Evolutionary conservation across 495 filamentous ascomycete species (phyloP), one percentile per base, ranked within the genome.

Genomic region (Beverwykella pulmonaria): DNA sequence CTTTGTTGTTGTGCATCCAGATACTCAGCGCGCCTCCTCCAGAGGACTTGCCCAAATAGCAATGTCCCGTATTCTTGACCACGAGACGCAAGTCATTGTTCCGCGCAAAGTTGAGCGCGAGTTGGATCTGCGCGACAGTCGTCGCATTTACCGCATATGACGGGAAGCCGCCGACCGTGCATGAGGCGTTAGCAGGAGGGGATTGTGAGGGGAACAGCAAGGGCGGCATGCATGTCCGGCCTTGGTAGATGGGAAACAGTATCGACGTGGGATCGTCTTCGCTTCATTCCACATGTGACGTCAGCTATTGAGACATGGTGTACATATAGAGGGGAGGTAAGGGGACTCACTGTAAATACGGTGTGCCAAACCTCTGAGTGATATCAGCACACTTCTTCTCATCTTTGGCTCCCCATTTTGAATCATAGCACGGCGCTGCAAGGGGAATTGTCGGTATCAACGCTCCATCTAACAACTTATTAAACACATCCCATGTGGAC

Each of bases 31-130:
- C 22, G 14, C 63, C 63, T 7, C 56, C 63, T 12, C 63, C 63
- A 15, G 49, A 7, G 1, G 63, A 67, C 27, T 67, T 67, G 2
- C 63, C 63, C n/a, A 67, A 47, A 47, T 59, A 67, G 26, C 44
- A 47, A 36, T 89, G 88, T 29, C 89, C 88, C 1, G 88, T 92
- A 67, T 90, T 90, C 78, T 88, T 88, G 58, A 90, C 80, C 0
- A 86, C 77, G 1, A 91, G 75, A 27, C 87, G 77, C 0, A 90
- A 62, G 26, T 83, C 82, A 17, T 75, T 75, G 17, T 88, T 83
- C 47, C 84, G 78, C 2, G 87, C 87, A 75, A 89, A 89, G 73
- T 84, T 85, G 22, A 90, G 79, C 0, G 83, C 82, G 8, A 82
- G 76, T 67, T 86, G 83, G 39, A 89, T 73, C 58, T 90, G 81